phyloP scores from a whole-genome alignment of 1,284 basidiomycete species.

The Ganoderma leucocontextum region DNA sequence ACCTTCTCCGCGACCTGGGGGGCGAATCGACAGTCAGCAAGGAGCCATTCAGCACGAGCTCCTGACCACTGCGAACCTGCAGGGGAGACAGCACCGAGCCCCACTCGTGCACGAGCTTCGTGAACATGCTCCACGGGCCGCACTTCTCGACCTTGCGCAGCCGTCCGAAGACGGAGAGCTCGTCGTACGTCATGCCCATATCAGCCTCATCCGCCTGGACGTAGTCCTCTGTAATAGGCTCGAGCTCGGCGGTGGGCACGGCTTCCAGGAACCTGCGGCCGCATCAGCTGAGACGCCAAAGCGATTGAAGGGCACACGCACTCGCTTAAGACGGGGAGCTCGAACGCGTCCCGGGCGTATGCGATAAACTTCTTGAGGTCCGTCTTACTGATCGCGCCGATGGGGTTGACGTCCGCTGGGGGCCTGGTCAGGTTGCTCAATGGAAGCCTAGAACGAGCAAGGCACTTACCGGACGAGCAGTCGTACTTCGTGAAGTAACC shows the following conservation, averaged over 20 bases:
- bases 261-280: constrained; percentile 85
- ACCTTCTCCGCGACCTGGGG: constrained; percentile 94
- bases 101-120: constrained; percentile 94
- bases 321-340: constrained; percentile 86
- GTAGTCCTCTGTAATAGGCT: constrained; percentile 94
- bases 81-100: constrained; percentile 80
- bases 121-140: constrained; percentile 97
- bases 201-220: constrained; percentile 98
- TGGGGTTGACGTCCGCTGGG: constrained; percentile 96
- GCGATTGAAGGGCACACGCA: constrained; percentile 42
- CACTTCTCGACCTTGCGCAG: constrained; percentile 97
- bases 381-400: constrained; percentile 97
- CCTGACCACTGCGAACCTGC: constrained; percentile 59
- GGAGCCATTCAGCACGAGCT: background rate
- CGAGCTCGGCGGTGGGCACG: constrained; percentile 94
- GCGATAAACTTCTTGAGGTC: constrained; percentile 97
- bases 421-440: background rate
- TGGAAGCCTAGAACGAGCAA: background rate
- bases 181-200: constrained; percentile 99
- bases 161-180: constrained; percentile 92
- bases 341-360: constrained; percentile 82
- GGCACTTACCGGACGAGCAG: constrained; percentile 76
- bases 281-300: background rate
- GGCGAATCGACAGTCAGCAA: background rate
- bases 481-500: constrained; percentile 99